Evolutionary conservation across 345 rosid genomes (phyloP).

Genomic region (Salix viminalis): DNA sequence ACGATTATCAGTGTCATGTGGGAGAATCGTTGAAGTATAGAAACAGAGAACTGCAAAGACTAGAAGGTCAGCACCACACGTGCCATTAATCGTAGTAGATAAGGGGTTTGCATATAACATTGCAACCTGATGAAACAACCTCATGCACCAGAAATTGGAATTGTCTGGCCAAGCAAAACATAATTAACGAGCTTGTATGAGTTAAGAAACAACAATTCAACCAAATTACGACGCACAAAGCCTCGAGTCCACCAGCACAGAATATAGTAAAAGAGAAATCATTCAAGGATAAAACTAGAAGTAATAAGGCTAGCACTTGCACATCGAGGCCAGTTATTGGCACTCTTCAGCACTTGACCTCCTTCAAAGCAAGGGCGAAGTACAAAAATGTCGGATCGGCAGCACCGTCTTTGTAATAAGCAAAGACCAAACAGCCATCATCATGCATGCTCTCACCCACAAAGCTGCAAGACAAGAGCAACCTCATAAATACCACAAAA

Average conservation of each 20-base stretch:
- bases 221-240: background rate
- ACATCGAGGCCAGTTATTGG: conserved; percentile 8
- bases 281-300: background rate
- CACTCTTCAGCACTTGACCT: conserved; percentile 69
- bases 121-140: too few relatives aligned
- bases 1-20: too few relatives aligned
- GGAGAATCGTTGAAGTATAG: too few relatives aligned
- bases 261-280: background rate
- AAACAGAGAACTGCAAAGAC: too few relatives aligned
- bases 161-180: conserved; percentile 1
- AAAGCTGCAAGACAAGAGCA: conserved; percentile 44
- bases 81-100: too few relatives aligned
- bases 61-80: too few relatives aligned
- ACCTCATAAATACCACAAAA: background rate
- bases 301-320: background rate
- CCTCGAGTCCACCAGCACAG: background rate
- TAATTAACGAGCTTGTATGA: background rate
- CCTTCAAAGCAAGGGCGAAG: conserved; percentile 77
- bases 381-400: conserved; percentile 92
- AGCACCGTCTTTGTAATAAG: conserved; percentile 95
- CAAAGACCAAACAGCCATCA: conserved; percentile 68
- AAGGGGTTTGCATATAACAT: too few relatives aligned
- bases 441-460: conserved; percentile 94
- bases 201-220: background rate
- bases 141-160: background rate